Base-by-base conservation (phyloP, 2,329 filamentous ascomycete species). In the Fonsecaea pugnacius region DNA sequence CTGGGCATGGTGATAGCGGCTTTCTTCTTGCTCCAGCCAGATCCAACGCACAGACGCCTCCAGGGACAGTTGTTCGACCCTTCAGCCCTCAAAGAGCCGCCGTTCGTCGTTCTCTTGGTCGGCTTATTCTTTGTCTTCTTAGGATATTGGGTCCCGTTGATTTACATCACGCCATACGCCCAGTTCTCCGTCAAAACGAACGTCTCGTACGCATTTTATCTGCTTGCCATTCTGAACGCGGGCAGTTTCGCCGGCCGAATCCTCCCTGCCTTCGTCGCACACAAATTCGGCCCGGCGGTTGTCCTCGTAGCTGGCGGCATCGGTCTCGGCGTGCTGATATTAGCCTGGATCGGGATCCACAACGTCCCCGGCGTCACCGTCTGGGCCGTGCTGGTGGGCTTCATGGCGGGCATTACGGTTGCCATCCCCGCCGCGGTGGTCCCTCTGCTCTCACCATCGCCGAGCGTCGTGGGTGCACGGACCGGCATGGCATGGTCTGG, bases 401-500 rank as follows among this genome's bases (percentile, higher is more conserved):
- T 60, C 36, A 54, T 54, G 48, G 48, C 58, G 16, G 58, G 58
- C 33, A 60, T 60, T 18, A 60, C 58, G 1, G 58, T 60, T 6
- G 58, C 58, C 4, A 60, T 60, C 50, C 58, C 58, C 2, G 58
- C 58, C 21, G 50, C 58, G 12, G 50, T 60, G 3, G 58, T 54
- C n/a, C 58, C 58, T 18, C 36, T 60, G 27, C 33, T 60, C 30
- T 60, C 58, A 35, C 58, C 58, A 4, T 43, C 58, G 27, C 58
- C 58, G 16, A 60, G 27, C 8, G 58, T 60, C 21, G 50, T 60
- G 16, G 58, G 58, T 8, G 58, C 58, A 43, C 54, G 58, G 27
- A 60, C 58, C 14, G 58, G 58, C 3, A 60, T 60, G 58, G 51
- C 51, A n/a, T 60, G 58, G 58, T 43, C 48, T 12, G 58, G 58